Evolutionary conservation across 768 basidiomycete genomes (phyloP), one percentile per base, ranked within the genome.

Genomic region (Cubamyces sp.): DNA sequence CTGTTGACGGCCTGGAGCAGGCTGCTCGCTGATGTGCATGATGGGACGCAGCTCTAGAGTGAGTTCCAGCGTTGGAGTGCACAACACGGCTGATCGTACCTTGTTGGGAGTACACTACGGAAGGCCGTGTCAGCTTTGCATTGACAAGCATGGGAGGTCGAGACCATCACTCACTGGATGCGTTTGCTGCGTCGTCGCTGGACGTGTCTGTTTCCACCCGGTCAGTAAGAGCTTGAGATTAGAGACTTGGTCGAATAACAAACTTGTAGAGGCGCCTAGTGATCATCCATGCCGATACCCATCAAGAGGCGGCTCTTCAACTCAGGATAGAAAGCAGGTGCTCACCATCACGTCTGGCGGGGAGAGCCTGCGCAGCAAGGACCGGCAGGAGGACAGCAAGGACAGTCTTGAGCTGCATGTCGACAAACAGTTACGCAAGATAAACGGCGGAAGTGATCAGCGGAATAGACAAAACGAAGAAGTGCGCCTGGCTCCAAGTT

Each of bases 1-100:
- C 54, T 55, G 26, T 34, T 45, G 25, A 55, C 54, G 28, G n/a
- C 54, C 23, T 43, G 23, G 16, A 55, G 54, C 54, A 55, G 28
- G 26, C 18, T 18, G 23, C 39, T 55, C 16, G 54, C 54, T 55
- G 54, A 43, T 3, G 14, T 0, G 25, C 6, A 8, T 14, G 39
- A 23, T 26, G 14, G 8, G 28, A 30, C 28, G 34, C 34, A 34
- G 5, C 9, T 34, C 34, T 34, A 34, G 34, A 34, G 34, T 34
- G 9, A 34, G 34, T 11, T 34, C 34, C 5, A 34, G 34, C 34
- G 34, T 34, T 34, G 1, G 34, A 34, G 6, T 34, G 9, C 1
- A 9, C 11, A 11, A 34, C 6, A 34, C 11, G 34, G 34, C 34
- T 34, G 34, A 34, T 34, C 34, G 34, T 7, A 55, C 54, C 54